Evolutionary conservation across 805 yeast species (phyloP).

Genomic region (Grigorovia jiainica): DNA sequence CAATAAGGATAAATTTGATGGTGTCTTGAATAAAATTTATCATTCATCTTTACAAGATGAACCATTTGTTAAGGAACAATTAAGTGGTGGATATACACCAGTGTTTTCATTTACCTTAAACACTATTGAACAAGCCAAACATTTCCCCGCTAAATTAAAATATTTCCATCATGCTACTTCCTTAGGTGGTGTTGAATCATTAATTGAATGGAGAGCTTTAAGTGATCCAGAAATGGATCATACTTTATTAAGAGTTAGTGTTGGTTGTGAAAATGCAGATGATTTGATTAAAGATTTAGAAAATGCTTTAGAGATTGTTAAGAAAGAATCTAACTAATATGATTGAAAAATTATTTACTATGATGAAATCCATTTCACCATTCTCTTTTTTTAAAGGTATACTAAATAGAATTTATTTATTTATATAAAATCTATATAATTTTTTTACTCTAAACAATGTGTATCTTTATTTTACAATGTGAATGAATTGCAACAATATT

Average conservation of each 20-base stretch:
- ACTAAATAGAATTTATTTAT: no score
- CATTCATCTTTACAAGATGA: constrained; percentile 46
- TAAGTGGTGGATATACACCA: constrained; percentile 56
- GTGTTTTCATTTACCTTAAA: constrained; percentile 51
- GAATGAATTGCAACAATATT: no score
- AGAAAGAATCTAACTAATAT: neutral
- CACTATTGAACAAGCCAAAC: constrained; percentile 36
- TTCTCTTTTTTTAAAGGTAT: no score
- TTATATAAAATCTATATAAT: no score
- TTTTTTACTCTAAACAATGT: no score
- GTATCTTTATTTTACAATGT: no score
- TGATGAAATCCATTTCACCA: no score
- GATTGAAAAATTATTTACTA: no score
- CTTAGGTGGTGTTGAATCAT: constrained; percentile 85
- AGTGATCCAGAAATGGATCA: constrained; percentile 49
- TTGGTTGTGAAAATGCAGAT: constrained; percentile 69
- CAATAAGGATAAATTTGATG: constrained; percentile 35
- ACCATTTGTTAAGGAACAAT: constrained; percentile 51
- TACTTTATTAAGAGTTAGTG: constrained; percentile 59
- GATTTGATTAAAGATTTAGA: constrained; percentile 69
- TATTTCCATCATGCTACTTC: constrained; percentile 86
- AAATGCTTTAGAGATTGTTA: constrained; percentile 35
- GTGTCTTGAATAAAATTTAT: constrained; percentile 33
- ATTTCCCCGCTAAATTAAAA: constrained; percentile 53
- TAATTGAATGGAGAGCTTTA: constrained; percentile 84